Percentiles rank a stretch among this genome's conserved stretches.
Conservation (phyloP, 1,139 yeast species). For the Scheffersomyces insectosa region DNA sequence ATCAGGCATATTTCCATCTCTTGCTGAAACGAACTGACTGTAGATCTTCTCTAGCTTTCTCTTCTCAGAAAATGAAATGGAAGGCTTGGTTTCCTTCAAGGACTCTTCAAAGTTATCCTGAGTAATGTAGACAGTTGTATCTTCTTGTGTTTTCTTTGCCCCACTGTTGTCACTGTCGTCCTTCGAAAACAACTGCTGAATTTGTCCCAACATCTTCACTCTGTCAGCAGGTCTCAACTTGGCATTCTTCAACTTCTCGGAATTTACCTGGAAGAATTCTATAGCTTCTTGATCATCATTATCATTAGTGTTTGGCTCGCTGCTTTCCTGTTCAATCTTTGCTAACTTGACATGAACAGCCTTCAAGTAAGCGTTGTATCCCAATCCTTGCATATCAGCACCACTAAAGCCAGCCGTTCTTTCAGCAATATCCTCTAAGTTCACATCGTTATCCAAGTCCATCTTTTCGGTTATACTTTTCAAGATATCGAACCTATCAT, state of each 20-base stretch:
- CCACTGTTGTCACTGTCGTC: conserved; percentile 5
- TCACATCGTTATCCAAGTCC: conserved; percentile 51
- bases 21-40: conserved; percentile 67
- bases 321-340: conserved; percentile 30
- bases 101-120: conserved; percentile 64
- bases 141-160: conserved; percentile 9
- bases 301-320: conserved; percentile 12
- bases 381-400: conserved; percentile 91
- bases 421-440: conserved; percentile 56
- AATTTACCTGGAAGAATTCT: conserved; percentile 37
- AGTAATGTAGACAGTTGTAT: conserved; percentile 39
- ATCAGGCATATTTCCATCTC: conserved; percentile 89
- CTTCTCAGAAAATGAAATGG: conserved; percentile 76
- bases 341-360: conserved; percentile 83
- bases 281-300: conserved; percentile 19
- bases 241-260: conserved; percentile 29
- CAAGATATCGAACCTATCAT: conserved; percentile 76
- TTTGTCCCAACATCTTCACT: conserved; percentile 44
- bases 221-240: conserved; percentile 47
- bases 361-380: conserved; percentile 87
- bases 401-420: conserved; percentile 82
- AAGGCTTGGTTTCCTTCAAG: conserved; percentile 76
- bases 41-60: conserved; percentile 65
- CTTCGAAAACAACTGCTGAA: conserved; percentile 39
- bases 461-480: conserved; percentile 59